A percentile compares a stretch with the other conserved stretches of the same genome.
Conservation (phyloP, 208 protist species). For the Leishmania guyanensis region DNA sequence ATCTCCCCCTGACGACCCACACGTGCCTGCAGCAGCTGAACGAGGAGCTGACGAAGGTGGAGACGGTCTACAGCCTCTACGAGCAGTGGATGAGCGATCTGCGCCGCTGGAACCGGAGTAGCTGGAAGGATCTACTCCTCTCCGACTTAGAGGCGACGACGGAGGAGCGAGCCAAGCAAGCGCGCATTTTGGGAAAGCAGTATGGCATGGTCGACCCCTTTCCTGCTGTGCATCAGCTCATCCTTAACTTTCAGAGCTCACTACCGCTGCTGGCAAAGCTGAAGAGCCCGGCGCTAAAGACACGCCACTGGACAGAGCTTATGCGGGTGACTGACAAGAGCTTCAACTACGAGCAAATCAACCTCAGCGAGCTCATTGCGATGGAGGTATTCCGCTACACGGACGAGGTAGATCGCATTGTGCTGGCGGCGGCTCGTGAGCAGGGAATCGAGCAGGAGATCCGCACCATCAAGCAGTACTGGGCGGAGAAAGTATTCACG, state of each 20-base stretch:
- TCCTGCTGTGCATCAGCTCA: constrained; percentile 87
- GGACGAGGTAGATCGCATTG: constrained; percentile 96
- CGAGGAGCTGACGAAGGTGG: constrained; percentile 85
- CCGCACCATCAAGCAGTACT: constrained; percentile 94
- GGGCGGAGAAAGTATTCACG: constrained; percentile 91
- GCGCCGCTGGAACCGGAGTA: constrained; percentile 95
- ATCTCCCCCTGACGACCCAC: constrained; percentile 94
- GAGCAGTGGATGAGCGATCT: constrained; percentile 90
- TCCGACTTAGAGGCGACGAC: constrained; percentile 94
- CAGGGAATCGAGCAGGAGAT: constrained; percentile 97
- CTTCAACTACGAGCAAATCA: constrained; percentile 98
- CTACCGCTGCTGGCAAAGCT: constrained; percentile 96
- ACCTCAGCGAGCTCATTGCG: constrained; percentile 96
- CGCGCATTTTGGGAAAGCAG: constrained; percentile 87
- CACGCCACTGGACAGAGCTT: constrained; percentile 97
- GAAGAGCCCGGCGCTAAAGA: constrained; percentile 97
- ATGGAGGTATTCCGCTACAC: constrained; percentile 97
- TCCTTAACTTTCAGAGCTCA: constrained; percentile 95
- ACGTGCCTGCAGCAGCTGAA: constrained; percentile 92
- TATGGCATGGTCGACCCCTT: constrained; percentile 91
- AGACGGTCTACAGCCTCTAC: constrained; percentile 95
- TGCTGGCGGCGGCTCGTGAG: constrained; percentile 93
- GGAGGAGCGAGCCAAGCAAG: constrained; percentile 87
- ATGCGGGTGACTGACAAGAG: constrained; percentile 94
- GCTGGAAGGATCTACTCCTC: constrained; percentile 97